Base-by-base conservation (phyloP, 345 rosid genomes). In the Kernera saxatilis region DNA sequence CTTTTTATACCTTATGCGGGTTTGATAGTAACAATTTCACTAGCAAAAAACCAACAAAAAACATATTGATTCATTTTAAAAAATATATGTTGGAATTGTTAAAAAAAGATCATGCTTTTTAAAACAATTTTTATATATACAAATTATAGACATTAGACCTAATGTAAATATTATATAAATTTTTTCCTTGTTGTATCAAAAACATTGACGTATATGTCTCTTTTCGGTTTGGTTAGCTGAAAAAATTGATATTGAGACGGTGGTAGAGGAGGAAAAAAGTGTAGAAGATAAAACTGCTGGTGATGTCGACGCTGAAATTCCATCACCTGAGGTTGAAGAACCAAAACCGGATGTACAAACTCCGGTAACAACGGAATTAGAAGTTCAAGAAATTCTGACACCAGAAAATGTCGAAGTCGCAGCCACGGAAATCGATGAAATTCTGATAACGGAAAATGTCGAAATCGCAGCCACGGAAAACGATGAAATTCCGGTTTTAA, bases 261-360 rank as follows among this genome's bases (percentile, higher is more conserved):
- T 27, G 53, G 67, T 57, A 26, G 73, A 67, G 22, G 78, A 67
- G 35, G 67, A 73, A 9, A 73, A 27, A 21, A 21, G 5, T 29
- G 5, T 29, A 26, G 72, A 57, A 10, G 67, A n/a, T 5, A 6
- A 41, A n/a, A 32, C 0, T 30, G 44, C 41, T 17, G 62, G 12
- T 8, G 54, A 49, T 8, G 63, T 8, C 1, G 55, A 49, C 14
- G 7, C 62, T 2, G 26, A 60, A 39, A 14, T 32, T 17, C 9
- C 29, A 51, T 10, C 29, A 50, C 17, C 32, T 13, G 73, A 50
- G 23, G 63, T 26, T 14, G 69, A 59, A 74, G 73, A 74, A 67
- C 49, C 27, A 61, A 36, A 50, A 74, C 15, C 25, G 3, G 63
- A 59, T 26, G 69, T 1, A 51, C 39, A 51, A 61, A 25, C 50